Evolutionary conservation across 2,329 filamentous ascomycete species (phyloP), one percentile per base, ranked within the genome.

Genomic region (Aureobasidium namibiae): DNA sequence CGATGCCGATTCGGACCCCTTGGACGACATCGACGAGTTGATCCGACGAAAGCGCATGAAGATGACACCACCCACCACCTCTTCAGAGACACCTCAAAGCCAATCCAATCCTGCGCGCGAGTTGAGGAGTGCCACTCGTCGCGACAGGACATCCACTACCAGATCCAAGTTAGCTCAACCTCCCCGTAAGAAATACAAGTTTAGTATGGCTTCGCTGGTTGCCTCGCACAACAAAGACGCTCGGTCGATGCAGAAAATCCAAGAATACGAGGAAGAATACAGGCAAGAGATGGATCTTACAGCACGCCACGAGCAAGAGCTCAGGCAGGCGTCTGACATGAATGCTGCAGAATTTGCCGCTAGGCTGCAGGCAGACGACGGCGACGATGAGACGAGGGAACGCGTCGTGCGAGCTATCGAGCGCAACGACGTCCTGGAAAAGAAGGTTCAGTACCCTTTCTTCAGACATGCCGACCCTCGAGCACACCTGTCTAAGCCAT

Each of bases 401-500:
- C 80, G 80, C 63, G 71, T 86, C 31, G 73, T 80, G 61, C 73
- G 77, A 62, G 84, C 84, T 38, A 77, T 88, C 64, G 74, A 78
- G 62, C 77, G 84, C 64, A 87, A 83, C 1, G 83, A 86, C 66
- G 82, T 81, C 29, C 74, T 82, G 41, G 73, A 80, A 21, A 68
- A 73, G 16, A 75, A 80, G n/a, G 75, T 76, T 54, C 70, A 71
- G 4, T 88, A 82, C 74, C 76, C 79, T 54, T 86, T 87, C 67
- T 87, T 85, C 63, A 72, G 74, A 5, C 39, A 61, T 57, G 64
- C 62, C 42, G 60, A 38, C 46, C 56, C 50, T 46, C 56, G 42
- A 45, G 44, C 41, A 53, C 31, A 61, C 59, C 24, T 45, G 16
- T 58, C 66, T 16, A 59, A 60, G 9, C 60, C 65, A 5, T 74